Base-by-base conservation (phyloP, 106 monocot species). In the Platanthera zijinensis region DNA sequence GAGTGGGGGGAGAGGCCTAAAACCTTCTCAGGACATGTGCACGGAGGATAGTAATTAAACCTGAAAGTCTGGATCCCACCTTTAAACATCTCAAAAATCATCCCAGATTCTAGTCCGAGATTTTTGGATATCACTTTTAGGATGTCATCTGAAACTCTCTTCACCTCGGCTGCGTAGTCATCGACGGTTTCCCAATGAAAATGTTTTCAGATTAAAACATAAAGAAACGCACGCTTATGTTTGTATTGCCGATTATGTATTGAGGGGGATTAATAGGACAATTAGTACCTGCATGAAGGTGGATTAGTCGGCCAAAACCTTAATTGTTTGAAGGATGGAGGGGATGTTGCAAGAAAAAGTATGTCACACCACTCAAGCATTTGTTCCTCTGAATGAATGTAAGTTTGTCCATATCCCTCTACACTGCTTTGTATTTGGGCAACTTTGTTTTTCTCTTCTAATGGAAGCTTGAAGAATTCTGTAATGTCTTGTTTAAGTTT, bases 381-480 rank as follows among this genome's bases (percentile, higher is more conserved):
- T 51, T 87, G 87, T 6, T 87, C 78, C 2, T 84, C 77, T 4
- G 84, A 87, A 5, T 79, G 51, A 1, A 87, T 79, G 25, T 84
- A 87, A 22, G 76, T 57, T 68, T 87, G 84, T 21, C 87, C 87
- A 49, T 84, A 87, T 10, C 87, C 87, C 62, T 87, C 78, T n/a
- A 72, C 8, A 25, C 74, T 78, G 18, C 66, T 71, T 45, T 76
- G 57, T 10, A 17, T 1, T 50, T 79, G 78, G 5, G 69, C 75
- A 21, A 68, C 56, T 5, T 51, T 51, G 56, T 74, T 77, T 70
- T 85, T 88, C 51, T 74, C 80, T 50, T 84, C 82, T 32, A 88
- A 57, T 0, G 84, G 79, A n/a, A 79, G 76, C 30, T 30, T 72
- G 8, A 84, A 88, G 74, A 88, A 84, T 17, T 71, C 82, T 51